Percentiles rank a stretch among this genome's conserved stretches.
These are phyloP conservation scores for Mycosarcoma maydis DNA, from an alignment of 1,284 basidiomycete genomes.

Conservation along the genomic window DNA sequence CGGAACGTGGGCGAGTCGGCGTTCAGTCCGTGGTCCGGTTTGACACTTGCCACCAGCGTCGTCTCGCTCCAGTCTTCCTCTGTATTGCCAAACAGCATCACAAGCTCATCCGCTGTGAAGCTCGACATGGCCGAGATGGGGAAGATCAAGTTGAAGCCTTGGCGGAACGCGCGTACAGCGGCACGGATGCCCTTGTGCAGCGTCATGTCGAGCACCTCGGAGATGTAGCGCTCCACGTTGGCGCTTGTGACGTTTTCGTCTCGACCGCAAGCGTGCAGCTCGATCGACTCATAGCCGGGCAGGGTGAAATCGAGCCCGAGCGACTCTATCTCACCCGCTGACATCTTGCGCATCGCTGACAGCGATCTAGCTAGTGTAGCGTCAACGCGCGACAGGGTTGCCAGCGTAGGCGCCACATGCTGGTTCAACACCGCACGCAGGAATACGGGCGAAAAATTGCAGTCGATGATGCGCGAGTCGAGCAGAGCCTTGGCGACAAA, in stretches of 20 bases:
- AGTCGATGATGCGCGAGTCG: conserved; percentile 95
- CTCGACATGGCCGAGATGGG: conserved; percentile 86
- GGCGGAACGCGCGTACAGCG: conserved; percentile 66
- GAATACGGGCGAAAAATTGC: conserved; percentile 92
- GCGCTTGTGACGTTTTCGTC: conserved; percentile 81
- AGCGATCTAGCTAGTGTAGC: conserved; percentile 84
- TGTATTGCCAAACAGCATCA: conserved; percentile 90
- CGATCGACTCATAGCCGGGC: conserved; percentile 87
- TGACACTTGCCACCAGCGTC: conserved; percentile 89
- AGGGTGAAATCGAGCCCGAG: conserved; percentile 94
- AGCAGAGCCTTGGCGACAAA: conserved; percentile 98
- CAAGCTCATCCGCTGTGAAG: conserved; percentile 92
- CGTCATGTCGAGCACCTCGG: conserved; percentile 69
- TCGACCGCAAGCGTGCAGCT: conserved; percentile 83
- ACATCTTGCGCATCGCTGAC: conserved; percentile 76
- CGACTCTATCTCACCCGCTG: conserved; percentile 76
- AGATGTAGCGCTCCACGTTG: conserved; percentile 89
- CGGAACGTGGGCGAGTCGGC: conserved; percentile 89
- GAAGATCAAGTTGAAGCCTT: conserved; percentile 78
- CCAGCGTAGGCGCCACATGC: conserved; percentile 81
- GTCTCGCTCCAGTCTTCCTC: conserved; percentile 74
- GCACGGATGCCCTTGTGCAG: conserved; percentile 61
- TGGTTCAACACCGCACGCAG: conserved; percentile 86
- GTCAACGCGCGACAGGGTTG: conserved; percentile 80
- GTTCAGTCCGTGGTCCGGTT: conserved; percentile 98